A percentile compares a stretch with the other conserved stretches of the same genome.
Conservation (phyloP, 352 stramenopile genomes). For the Elongisporangium undulatum region DNA sequence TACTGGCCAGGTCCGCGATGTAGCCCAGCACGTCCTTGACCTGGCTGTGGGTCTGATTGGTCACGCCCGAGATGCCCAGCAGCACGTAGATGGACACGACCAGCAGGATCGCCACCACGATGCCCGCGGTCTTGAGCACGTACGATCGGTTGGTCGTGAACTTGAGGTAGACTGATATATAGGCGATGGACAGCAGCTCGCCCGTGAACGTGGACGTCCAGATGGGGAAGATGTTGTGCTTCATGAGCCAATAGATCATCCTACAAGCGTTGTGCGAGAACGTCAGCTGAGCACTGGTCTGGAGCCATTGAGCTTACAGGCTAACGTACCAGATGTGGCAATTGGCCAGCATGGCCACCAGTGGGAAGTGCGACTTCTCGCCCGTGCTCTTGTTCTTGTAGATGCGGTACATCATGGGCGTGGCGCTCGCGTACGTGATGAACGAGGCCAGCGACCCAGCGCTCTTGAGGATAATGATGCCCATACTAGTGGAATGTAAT, state of each 20-base stretch:
- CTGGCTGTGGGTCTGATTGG: constrained; percentile 17
- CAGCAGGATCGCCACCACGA: constrained; percentile 10
- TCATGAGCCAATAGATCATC: constrained; percentile 27
- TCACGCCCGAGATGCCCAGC: constrained; percentile 17
- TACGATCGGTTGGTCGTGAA: constrained; percentile 24
- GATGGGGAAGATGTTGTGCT: constrained; percentile 32
- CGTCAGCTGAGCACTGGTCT: neutral
- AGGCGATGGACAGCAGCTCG: constrained; percentile 18
- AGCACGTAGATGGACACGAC: constrained; percentile 20
- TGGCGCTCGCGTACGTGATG: constrained; percentile 27
- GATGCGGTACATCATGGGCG: constrained; percentile 27
- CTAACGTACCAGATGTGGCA: constrained; percentile 19
- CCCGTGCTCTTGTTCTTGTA: constrained; percentile 27
- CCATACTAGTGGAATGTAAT: neutral
- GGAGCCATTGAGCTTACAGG: neutral
- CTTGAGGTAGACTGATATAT: constrained; percentile 19
- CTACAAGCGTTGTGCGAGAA: neutral
- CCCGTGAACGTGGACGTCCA: constrained; percentile 27
- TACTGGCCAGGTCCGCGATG: constrained; percentile 21
- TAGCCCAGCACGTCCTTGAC: constrained; percentile 19
- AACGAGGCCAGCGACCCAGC: constrained; percentile 5
- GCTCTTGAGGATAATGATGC: neutral
- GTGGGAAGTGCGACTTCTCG: constrained; percentile 24
- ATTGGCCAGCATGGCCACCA: constrained; percentile 27
- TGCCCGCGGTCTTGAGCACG: constrained; percentile 11